These are phyloP conservation scores for Agaricus blazei DNA, from an alignment of 768 basidiomycete species.

Conservation along the genomic window DNA sequence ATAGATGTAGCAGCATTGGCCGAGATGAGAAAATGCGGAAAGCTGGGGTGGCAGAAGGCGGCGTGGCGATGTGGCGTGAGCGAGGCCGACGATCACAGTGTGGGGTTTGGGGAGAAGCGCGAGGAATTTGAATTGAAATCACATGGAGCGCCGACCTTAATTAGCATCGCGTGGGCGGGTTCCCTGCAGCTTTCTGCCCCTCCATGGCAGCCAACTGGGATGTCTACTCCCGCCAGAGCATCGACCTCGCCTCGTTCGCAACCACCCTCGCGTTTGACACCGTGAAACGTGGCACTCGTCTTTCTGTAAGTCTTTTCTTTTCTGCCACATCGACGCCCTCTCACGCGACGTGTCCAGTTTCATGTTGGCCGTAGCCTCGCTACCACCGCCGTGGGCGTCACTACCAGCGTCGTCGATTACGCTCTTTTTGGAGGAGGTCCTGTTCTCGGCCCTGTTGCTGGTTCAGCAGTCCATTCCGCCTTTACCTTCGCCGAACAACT, in stretches of 20 bases:
- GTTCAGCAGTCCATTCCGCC: constrained; percentile 53
- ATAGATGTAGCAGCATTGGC: no score
- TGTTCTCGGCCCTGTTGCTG: constrained; percentile 53
- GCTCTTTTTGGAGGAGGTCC: constrained; percentile 59
- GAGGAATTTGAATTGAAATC: neutral
- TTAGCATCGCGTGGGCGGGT: neutral
- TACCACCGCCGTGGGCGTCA: constrained; percentile 50
- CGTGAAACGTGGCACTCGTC: constrained; percentile 59
- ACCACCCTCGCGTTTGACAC: constrained; percentile 63
- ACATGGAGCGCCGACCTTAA: neutral
- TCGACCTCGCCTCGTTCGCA: constrained; percentile 63
- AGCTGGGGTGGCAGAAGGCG: no score
- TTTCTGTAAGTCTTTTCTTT: constrained; percentile 47
- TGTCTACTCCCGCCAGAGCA: constrained; percentile 47
- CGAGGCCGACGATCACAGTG: no score
- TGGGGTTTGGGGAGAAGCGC: no score
- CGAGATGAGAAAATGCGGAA: no score
- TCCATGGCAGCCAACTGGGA: constrained; percentile 43
- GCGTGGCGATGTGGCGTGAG: no score
- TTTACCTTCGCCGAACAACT: constrained; percentile 66
- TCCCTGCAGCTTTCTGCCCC: no score
- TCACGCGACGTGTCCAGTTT: constrained; percentile 40
- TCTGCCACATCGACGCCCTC: neutral
- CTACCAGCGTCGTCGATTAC: constrained; percentile 57
- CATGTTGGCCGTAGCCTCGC: constrained; percentile 60